phyloP scores from a whole-genome alignment of 371 early-diverging fungal genomes.

The Rhizopus sp. region DNA sequence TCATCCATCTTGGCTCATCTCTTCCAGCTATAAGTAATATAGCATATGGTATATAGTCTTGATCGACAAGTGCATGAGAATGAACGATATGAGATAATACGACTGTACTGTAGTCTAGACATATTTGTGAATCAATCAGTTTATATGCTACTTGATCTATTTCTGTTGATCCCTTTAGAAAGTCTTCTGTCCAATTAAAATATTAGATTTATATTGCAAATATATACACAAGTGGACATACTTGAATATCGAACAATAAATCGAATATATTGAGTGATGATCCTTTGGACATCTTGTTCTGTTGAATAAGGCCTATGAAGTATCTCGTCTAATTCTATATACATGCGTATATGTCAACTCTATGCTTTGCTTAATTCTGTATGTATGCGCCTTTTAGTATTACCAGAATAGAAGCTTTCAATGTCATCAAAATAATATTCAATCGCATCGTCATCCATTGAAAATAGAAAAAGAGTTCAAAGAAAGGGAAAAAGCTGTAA shows the following conservation, averaged over 20 bases:
- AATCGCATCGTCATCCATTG: constrained; percentile 37
- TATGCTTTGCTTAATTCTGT: too few relatives aligned
- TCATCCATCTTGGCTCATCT: constrained; percentile 31
- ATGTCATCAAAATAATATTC: constrained; percentile 50
- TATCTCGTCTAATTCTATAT: constrained; percentile 52
- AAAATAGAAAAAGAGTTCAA: constrained; percentile 1
- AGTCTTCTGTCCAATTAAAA: constrained; percentile 44
- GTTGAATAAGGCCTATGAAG: constrained; percentile 39
- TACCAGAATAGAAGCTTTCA: constrained; percentile 55
- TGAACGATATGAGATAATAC: constrained; percentile 59
- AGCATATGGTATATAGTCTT: constrained; percentile 35
- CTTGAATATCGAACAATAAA: constrained; percentile 44
- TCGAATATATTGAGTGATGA: constrained; percentile 41
- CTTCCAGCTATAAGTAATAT: constrained; percentile 28
- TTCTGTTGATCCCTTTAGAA: constrained; percentile 47
- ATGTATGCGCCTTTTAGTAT: background rate
- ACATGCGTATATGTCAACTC: background rate
- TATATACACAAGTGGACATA: constrained; percentile 11
- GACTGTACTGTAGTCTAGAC: constrained; percentile 58
- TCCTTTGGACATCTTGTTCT: constrained; percentile 37
- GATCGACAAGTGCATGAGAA: constrained; percentile 50
- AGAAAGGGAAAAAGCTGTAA: constrained; percentile 15
- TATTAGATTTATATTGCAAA: background rate
- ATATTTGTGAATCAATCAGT: constrained; percentile 66
- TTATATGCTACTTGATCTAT: constrained; percentile 62